Evolutionary conservation across 108 stramenopile genomes (phyloP).

Genomic region (Fistulifera pelliculosa): DNA sequence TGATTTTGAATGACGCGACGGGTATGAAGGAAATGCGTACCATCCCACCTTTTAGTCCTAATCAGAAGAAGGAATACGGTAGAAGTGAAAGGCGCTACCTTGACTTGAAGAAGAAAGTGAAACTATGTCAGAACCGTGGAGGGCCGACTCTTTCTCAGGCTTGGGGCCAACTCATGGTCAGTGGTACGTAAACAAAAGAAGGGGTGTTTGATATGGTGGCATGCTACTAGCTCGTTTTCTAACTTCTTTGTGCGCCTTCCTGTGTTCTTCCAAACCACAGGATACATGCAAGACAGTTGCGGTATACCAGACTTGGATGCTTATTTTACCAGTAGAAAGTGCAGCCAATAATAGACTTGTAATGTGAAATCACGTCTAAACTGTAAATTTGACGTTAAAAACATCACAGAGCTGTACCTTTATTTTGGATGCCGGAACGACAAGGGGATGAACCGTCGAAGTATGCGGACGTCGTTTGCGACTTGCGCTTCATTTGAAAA

Average conservation of each 20-base stretch:
- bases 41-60: constrained; percentile 62
- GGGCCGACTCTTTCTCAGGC: constrained; percentile 40
- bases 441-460: no score
- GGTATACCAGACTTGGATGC: constrained; percentile 75
- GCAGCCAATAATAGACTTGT: no score
- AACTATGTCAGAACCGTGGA: constrained; percentile 74
- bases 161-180: constrained; percentile 75
- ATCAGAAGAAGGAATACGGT: constrained; percentile 63
- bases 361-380: no score
- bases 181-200: no score
- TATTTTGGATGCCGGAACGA: no score
- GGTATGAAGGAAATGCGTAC: constrained; percentile 52
- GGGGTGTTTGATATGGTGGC: no score
- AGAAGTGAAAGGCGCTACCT: constrained; percentile 55
- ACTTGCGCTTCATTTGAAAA: no score
- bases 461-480: no score
- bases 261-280: constrained; percentile 9
- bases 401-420: no score
- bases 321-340: constrained; percentile 74
- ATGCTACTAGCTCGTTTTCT: no score
- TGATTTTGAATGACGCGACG: constrained; percentile 44
- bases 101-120: constrained; percentile 76
- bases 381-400: no score
- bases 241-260: neutral
- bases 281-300: constrained; percentile 78